Conservation (phyloP, 805 yeast species). For the Spathaspora arborariae region DNA sequence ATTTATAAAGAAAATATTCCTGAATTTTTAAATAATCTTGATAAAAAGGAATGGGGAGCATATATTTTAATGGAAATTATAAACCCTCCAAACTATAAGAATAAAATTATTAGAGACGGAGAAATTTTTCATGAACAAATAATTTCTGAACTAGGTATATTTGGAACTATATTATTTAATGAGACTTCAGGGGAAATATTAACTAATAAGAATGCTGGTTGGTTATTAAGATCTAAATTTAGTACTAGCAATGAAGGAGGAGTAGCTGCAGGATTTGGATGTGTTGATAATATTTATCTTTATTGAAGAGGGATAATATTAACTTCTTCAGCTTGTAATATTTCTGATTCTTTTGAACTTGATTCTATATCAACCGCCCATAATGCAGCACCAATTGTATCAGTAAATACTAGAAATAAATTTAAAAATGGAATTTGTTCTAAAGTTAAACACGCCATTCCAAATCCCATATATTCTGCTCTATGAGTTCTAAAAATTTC, state of each 20-base stretch:
- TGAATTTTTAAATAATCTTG: conserved; percentile 52
- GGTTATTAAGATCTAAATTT: conserved; percentile 84
- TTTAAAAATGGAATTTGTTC: conserved; percentile 55
- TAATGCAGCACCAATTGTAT: conserved; percentile 58
- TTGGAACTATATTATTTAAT: conserved; percentile 79
- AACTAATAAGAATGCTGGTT: conserved; percentile 72
- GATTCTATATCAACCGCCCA: conserved; percentile 50
- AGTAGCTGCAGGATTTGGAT: conserved; percentile 98
- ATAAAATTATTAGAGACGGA: conserved; percentile 68
- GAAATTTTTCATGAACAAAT: conserved; percentile 66
- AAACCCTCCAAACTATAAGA: conserved; percentile 64
- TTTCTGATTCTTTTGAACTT: conserved; percentile 5
- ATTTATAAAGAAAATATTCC: conserved; percentile 87
- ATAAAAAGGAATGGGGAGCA: conserved; percentile 78
- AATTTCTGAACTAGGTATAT: conserved; percentile 87
- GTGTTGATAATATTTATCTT: conserved; percentile 80
- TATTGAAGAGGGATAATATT: conserved; percentile 15
- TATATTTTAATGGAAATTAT: conserved; percentile 94
- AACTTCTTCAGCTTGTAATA: neutral
- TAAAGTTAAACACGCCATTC: conserved; percentile 45
- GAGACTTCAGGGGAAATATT: conserved; percentile 52
- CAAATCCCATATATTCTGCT: conserved; percentile 49
- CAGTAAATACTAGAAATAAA: conserved; percentile 53
- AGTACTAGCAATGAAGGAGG: conserved; percentile 94
- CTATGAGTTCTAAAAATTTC: conserved; percentile 30